Evolutionary conservation across 768 basidiomycete genomes (phyloP).

Genomic region (Thelephora ganbajun): DNA sequence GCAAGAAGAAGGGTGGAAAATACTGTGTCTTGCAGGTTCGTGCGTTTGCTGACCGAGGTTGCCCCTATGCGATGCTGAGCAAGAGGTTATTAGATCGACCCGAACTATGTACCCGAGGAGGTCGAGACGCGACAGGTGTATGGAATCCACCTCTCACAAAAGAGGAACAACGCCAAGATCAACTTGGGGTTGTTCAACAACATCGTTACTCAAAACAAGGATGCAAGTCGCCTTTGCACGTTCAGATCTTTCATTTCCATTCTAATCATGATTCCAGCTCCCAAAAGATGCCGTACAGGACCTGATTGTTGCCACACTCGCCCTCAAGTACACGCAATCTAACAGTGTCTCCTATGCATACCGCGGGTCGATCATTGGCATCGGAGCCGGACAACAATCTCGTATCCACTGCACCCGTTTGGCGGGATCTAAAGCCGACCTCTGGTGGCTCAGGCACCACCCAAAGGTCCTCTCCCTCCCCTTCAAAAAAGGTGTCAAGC

Average conservation of each 20-base stretch:
- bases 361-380: slow-evolving; percentile 84
- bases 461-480: slow-evolving; percentile 83
- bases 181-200: slow-evolving; percentile 70
- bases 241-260: not conserved
- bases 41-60: not conserved
- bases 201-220: slow-evolving; percentile 79
- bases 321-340: slow-evolving; percentile 97
- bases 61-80: not conserved
- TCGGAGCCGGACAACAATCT: slow-evolving; percentile 96
- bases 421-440: slow-evolving; percentile 94
- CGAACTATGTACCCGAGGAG: slow-evolving; percentile 61
- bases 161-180: slow-evolving; percentile 82
- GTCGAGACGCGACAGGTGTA: slow-evolving; percentile 93
- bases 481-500: slow-evolving; percentile 95
- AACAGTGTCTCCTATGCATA: slow-evolving; percentile 96
- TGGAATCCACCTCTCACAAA: slow-evolving; percentile 82
- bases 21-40: slow-evolving; percentile 91
- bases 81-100: slow-evolving; percentile 59
- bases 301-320: slow-evolving; percentile 89
- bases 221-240: slow-evolving; percentile 30
- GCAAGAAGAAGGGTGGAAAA: slow-evolving; percentile 96
- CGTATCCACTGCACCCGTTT: slow-evolving; percentile 98
- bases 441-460: slow-evolving; percentile 99
- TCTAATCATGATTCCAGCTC: slow-evolving; percentile 34
- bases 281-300: slow-evolving; percentile 71